Base-by-base conservation (phyloP, 495 filamentous ascomycete species). In the Xylaria intraflava region DNA sequence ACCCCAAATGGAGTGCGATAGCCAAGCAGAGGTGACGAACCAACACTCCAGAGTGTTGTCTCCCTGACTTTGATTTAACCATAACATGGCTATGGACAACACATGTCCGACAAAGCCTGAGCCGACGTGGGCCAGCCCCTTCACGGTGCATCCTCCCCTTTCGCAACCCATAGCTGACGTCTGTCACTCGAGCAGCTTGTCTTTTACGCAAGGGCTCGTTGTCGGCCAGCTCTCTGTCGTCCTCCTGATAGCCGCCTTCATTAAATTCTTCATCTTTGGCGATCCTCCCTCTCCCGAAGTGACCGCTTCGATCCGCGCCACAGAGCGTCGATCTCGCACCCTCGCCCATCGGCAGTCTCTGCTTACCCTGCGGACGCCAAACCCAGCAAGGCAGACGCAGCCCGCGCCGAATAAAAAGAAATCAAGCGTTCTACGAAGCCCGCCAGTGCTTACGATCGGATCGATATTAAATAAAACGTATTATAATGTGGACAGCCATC, bases 231-330 rank as follows among this genome's bases (percentile, higher is more conserved):
- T 97, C 51, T 93, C 89, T 27, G 84, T 98, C 26, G 86, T 95
- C 3, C 74, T 97, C 24, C 72, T 97, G 50, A 82, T 97, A 54
- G 89, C 89, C 45, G 86, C 85, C 58, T 98, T 98, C 75, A 98
- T 98, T 70, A 95, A 95, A 70, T 98, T 96, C 81, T 98, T 98
- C 83, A 96, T 98, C 69, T 97, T 98, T 62, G 93, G 93, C 62
- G 92, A 98, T 64, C 80, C 88, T 24, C 89, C 92, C 0, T 86
- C 85, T 1, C 80, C 89, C 36, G 90, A 93, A 40, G 83, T 86
- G 27, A 80, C 83, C 2, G 83, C 83, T 10, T 67, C 83, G 6
- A 67, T 79, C 40, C 83, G 85, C 44, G 86, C 87, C 22, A 79
- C 87, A 42, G 82, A 87, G 56, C 82, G 84, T 40, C 78, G 81